A percentile compares a stretch with the other conserved stretches of the same genome.
These are phyloP conservation scores for Yamadazyma insecticola DNA, from an alignment of 805 yeast genomes.

Conservation along the genomic window DNA sequence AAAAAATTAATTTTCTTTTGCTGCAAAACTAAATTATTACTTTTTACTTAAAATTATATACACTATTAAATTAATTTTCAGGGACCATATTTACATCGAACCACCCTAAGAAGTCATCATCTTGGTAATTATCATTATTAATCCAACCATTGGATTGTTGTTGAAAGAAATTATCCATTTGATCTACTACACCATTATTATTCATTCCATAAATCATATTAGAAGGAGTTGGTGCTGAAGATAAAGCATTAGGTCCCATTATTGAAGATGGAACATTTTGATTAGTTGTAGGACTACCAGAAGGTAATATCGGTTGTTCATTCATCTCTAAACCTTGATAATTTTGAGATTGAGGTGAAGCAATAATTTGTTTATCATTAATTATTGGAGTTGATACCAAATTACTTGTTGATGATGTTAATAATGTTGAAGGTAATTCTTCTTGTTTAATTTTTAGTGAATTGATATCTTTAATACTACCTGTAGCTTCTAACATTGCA, in stretches of 20 bases:
- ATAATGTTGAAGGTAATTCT: background rate
- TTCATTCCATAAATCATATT: slow-evolving; percentile 11
- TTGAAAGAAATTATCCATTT: slow-evolving; percentile 61
- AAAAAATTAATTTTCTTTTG: too few relatives aligned
- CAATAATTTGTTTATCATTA: too few relatives aligned
- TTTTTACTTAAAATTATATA: slow-evolving; percentile 1
- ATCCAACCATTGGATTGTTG: slow-evolving; percentile 85
- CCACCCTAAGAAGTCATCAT: slow-evolving; percentile 93
- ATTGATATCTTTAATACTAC: slow-evolving; percentile 28
- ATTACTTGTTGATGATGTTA: slow-evolving; percentile 2
- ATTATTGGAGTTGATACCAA: background rate
- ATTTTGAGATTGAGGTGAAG: too few relatives aligned
- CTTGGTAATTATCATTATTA: slow-evolving; percentile 51
- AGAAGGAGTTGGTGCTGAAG: slow-evolving; percentile 7
- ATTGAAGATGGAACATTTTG: background rate
- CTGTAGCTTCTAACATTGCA: slow-evolving; percentile 74
- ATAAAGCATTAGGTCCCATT: slow-evolving; percentile 6
- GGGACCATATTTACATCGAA: slow-evolving; percentile 61
- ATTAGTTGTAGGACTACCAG: too few relatives aligned
- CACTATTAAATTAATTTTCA: slow-evolving; percentile 7
- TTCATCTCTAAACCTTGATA: too few relatives aligned
- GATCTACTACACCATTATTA: too few relatives aligned
- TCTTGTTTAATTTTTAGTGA: background rate
- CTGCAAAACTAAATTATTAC: too few relatives aligned
- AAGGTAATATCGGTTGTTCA: too few relatives aligned